Conservation (phyloP, 192 early-diverging fungal genomes). For the Spinellus fusiger region DNA sequence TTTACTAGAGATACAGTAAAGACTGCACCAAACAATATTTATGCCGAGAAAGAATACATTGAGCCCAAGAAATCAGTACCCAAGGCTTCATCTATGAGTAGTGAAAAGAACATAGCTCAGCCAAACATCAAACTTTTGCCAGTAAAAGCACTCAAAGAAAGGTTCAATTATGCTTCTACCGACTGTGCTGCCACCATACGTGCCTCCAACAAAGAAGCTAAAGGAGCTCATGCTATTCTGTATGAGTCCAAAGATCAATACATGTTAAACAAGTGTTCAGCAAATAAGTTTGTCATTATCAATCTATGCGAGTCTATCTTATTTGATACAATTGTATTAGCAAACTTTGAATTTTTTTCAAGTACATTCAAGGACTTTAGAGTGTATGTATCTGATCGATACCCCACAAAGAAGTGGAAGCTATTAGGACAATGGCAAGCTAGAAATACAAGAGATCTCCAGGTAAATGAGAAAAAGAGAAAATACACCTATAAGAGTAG, state of each 20-base stretch:
- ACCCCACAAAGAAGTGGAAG: constrained; percentile 66
- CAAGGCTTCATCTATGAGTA: neutral
- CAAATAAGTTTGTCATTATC: constrained; percentile 80
- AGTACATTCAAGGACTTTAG: constrained; percentile 87
- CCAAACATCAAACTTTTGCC: neutral
- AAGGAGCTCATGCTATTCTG: constrained; percentile 73
- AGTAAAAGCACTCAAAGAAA: constrained; percentile 62
- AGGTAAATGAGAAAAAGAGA: constrained; percentile 62
- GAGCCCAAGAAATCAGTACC: neutral
- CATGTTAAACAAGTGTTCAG: constrained; percentile 87
- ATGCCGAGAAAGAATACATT: constrained; percentile 6
- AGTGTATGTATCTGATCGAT: constrained; percentile 69
- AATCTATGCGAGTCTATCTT: constrained; percentile 94
- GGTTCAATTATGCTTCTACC: constrained; percentile 94
- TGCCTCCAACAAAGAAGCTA: constrained; percentile 79
- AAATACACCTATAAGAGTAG: constrained; percentile 35
- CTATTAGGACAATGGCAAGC: constrained; percentile 79
- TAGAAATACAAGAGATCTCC: constrained; percentile 77
- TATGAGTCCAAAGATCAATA: constrained; percentile 92
- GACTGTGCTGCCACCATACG: constrained; percentile 91
- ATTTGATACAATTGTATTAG: constrained; percentile 83
- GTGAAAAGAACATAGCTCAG: neutral
- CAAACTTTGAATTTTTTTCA: constrained; percentile 96
- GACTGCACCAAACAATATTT: neutral
- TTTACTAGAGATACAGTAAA: neutral